Conservation (phyloP, 2,329 filamentous ascomycete genomes). For the Sporothrix pseudoabietina region DNA sequence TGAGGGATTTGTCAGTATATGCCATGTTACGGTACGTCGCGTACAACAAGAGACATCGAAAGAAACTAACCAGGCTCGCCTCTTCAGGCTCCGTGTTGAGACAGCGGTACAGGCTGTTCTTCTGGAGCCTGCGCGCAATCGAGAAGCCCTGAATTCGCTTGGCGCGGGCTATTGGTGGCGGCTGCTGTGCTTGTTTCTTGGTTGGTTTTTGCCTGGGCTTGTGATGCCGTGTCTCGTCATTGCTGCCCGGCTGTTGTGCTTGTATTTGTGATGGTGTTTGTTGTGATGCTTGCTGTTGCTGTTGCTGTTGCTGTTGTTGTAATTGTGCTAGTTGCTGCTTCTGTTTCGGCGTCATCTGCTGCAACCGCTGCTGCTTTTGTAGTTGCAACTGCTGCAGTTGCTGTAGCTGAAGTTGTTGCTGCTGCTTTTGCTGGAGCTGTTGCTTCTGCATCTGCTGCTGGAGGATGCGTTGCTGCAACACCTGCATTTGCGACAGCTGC, state of each 20-base stretch:
- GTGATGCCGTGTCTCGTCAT: constrained; percentile 19
- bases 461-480: constrained; percentile 29
- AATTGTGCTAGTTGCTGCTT: constrained; percentile 10
- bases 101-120: constrained; percentile 26
- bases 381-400: background rate
- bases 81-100: constrained; percentile 27
- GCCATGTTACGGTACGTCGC: background rate
- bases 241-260: constrained; percentile 5
- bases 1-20: constrained; percentile 9
- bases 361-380: constrained; percentile 11
- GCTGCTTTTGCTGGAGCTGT: constrained; percentile 19
- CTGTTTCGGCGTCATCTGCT: constrained; percentile 14
- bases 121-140: constrained; percentile 10
- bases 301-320: background rate
- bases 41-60: background rate
- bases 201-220: constrained; percentile 18
- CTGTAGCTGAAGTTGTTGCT: constrained; percentile 7
- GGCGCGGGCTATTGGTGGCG: constrained; percentile 3
- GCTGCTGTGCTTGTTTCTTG: background rate
- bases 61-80: background rate
- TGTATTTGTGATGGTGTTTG: background rate
- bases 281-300: background rate
- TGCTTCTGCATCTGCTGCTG: constrained; percentile 28
- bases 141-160: background rate
- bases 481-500: constrained; percentile 28